Evolutionary conservation across 2,329 filamentous ascomycete species (phyloP).

Genomic region (Hymenotorrendiella dingleyae): DNA sequence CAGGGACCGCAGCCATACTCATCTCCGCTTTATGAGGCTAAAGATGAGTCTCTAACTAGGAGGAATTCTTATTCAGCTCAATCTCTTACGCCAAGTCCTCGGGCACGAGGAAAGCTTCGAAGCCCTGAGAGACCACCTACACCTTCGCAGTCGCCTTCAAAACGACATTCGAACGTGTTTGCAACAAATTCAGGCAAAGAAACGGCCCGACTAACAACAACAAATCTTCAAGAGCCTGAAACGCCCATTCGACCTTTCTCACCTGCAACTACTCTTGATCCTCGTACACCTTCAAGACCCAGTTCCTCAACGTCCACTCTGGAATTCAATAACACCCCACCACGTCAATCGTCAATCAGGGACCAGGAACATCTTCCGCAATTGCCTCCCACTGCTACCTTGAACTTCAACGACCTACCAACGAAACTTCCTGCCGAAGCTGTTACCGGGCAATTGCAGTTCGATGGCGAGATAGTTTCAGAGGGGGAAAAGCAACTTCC

Average conservation of each 20-base stretch:
- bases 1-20: conserved; percentile 9
- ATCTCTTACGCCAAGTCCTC: not conserved
- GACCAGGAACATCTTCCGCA: too few species aligned
- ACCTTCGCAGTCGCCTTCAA: conserved; percentile 1
- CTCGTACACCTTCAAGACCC: not conserved
- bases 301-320: not conserved
- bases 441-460: too few species aligned
- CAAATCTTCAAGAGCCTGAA: not conserved
- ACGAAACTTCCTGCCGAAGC: too few species aligned
- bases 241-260: not conserved
- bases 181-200: too few species aligned
- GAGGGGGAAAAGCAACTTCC: too few species aligned
- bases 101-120: not conserved
- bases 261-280: not conserved
- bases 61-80: not conserved
- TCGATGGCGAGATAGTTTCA: too few species aligned
- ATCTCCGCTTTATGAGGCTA: conserved; percentile 8
- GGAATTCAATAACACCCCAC: conserved; percentile 1
- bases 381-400: too few species aligned
- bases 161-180: not conserved
- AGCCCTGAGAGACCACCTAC: conserved; percentile 1
- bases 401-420: too few species aligned
- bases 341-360: too few species aligned
- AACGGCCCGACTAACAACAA: too few species aligned
- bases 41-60: conserved; percentile 3